A percentile compares a stretch with the other conserved stretches of the same genome.
These are phyloP conservation scores for Euphorbia tirucalli DNA, from an alignment of 345 rosid genomes.

Conservation along the genomic window DNA sequence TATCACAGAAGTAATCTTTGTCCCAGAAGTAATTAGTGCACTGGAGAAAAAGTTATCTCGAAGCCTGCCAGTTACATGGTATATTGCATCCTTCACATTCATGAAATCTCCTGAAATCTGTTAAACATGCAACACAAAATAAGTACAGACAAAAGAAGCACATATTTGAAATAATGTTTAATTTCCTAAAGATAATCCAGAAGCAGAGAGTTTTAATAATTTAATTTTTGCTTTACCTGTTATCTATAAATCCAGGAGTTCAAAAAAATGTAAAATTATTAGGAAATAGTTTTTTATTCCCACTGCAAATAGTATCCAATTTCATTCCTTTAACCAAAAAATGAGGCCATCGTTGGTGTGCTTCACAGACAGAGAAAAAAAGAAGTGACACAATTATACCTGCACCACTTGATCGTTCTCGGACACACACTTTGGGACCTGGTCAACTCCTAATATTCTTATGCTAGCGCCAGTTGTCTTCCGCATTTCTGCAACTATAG, in stretches of 20 bases:
- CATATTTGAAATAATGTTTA: no score
- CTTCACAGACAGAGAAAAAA: neutral
- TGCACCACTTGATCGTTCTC: conserved; percentile 82
- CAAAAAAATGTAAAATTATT: no score
- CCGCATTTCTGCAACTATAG: conserved; percentile 74
- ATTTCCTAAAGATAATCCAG: no score
- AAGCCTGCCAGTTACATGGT: conserved; percentile 70
- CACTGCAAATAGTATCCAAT: no score
- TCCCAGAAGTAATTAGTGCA: conserved; percentile 32
- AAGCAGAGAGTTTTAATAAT: no score
- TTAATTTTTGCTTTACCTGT: no score
- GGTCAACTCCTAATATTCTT: conserved; percentile 48
- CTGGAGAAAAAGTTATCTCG: conserved; percentile 64
- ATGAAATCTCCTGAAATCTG: conserved; percentile 77
- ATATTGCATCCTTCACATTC: conserved; percentile 75
- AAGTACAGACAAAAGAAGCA: conserved; percentile 1
- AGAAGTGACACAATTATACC: conserved; percentile 38
- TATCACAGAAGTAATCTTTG: conserved; percentile 43
- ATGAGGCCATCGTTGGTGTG: no score
- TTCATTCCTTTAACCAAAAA: no score
- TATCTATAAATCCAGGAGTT: no score
- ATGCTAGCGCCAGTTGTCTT: conserved; percentile 58
- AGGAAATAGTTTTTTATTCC: no score
- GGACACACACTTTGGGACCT: conserved; percentile 59
- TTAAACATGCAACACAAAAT: conserved; percentile 26